These are phyloP conservation scores for Pyrenochaeta sp. DNA, from an alignment of 2,329 filamentous ascomycete genomes.

Conservation along the genomic window DNA sequence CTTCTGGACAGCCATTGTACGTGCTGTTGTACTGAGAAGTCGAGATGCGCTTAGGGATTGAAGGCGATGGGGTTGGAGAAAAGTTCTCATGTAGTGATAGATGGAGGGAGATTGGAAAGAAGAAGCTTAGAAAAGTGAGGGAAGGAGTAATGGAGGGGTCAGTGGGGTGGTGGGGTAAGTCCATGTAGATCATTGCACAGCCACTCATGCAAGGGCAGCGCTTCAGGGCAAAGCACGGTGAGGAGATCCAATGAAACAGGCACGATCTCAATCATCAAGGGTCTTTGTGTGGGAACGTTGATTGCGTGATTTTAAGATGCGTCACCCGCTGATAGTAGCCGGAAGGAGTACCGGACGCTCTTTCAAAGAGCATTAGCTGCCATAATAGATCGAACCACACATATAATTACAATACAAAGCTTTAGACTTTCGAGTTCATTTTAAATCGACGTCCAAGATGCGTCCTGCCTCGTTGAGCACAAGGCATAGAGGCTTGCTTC, in stretches of 20 bases:
- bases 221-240: constrained; percentile 11
- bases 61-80: constrained; percentile 15
- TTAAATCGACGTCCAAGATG: not conserved
- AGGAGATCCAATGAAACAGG: constrained; percentile 15
- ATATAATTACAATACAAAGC: too few relatives aligned
- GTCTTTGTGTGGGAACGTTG: not conserved
- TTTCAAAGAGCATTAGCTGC: not conserved
- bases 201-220: constrained; percentile 26
- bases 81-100: constrained; percentile 18
- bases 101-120: constrained; percentile 6
- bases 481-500: not conserved
- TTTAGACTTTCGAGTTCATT: not conserved
- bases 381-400: not conserved
- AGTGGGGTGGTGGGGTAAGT: constrained; percentile 10
- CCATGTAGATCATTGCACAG: constrained; percentile 19
- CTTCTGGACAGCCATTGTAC: constrained; percentile 42
- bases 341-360: not conserved
- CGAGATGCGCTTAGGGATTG: constrained; percentile 14
- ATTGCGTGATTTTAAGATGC: constrained; percentile 24
- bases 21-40: constrained; percentile 23
- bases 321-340: not conserved
- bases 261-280: constrained; percentile 11
- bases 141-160: constrained; percentile 12
- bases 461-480: not conserved
- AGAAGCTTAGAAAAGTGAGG: constrained; percentile 9